Base-by-base conservation (phyloP, 768 basidiomycete species). In the Asterophora parasitica region DNA sequence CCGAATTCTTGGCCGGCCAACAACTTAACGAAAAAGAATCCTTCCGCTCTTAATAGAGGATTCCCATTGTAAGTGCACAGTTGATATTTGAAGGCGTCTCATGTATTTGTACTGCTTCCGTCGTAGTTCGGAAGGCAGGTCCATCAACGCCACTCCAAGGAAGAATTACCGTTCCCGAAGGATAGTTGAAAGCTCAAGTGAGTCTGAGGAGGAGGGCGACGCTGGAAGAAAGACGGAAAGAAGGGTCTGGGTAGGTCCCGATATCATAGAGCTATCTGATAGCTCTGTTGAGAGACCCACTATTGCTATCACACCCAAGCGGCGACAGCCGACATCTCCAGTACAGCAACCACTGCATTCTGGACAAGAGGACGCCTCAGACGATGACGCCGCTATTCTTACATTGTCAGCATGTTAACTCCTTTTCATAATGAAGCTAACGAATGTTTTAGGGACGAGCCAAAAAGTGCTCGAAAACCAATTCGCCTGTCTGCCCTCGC, bases 391-490 rank as follows among this genome's bases (percentile, higher is more conserved):
- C 5, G 63, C 67, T 3, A 68, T 77, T 41, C 58, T 73, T 17
- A 59, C 58, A n/a, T 48, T 69, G 74, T 72, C 48, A 55, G 75
- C 58, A 6, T 7, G 15, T 17, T 5, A 33, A 7, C 12, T 38
- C 30, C 30, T 32, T 20, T 8, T 33, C 11, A 17, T 7, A 38
- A 23, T 23, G 23, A 23, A 8, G 38, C 32, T 46, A 27, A 50
- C 19, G 12, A 4, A 16, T 4, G 19, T 28, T 23, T 3, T n/a
- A 71, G 72, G 27, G 65, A 83, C 52, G 81, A 82, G 48, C 77
- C 79, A 7, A 74, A 61, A 43, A 66, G 66, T 41, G 69, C 75
- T 11, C 69, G 68, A 23, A 80, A 68, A 55, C 81, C 78, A 4
- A 51, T 77, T 26, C 69, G 55, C 27, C 5, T 53, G 36, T 39